Percentiles rank a stretch among this genome's conserved stretches.
phyloP scores from a whole-genome alignment of 495 filamentous ascomycete genomes.

The Penicillium lagena region DNA sequence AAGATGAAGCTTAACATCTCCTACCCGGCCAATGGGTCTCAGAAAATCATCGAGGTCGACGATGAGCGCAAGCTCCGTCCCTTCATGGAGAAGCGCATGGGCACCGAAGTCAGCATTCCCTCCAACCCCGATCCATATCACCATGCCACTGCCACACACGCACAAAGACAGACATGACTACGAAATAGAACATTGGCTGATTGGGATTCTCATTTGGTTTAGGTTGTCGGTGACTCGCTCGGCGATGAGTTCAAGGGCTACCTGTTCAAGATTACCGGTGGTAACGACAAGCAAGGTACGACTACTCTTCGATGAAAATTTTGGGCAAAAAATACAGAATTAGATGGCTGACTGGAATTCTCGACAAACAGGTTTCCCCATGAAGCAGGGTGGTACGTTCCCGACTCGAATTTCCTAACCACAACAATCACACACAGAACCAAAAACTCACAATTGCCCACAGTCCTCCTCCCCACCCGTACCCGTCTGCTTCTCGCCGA shows the following conservation, averaged over 20 bases:
- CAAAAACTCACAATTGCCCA: slow-evolving; percentile 11
- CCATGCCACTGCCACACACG: slow-evolving; percentile 2
- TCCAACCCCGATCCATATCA: slow-evolving; percentile 3
- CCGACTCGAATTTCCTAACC: slow-evolving; percentile 1
- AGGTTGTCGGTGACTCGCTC: slow-evolving; percentile 73
- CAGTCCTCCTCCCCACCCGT: slow-evolving; percentile 86
- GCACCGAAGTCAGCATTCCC: slow-evolving; percentile 70
- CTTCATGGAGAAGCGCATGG: slow-evolving; percentile 94
- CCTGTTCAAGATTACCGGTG: slow-evolving; percentile 83
- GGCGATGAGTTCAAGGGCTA: slow-evolving; percentile 99
- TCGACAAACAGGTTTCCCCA: slow-evolving; percentile 68
- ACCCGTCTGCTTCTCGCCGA: slow-evolving; percentile 89
- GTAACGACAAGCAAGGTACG: slow-evolving; percentile 98
- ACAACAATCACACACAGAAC: slow-evolving; percentile 10
- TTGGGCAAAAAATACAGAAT: background rate
- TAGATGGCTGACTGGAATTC: slow-evolving; percentile 18
- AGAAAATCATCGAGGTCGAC: slow-evolving; percentile 97
- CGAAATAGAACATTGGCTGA: slow-evolving; percentile 27
- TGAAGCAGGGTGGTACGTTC: slow-evolving; percentile 90
- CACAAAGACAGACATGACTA: slow-evolving; percentile 5
- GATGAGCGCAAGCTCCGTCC: slow-evolving; percentile 90
- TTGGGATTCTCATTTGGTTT: slow-evolving; percentile 24
- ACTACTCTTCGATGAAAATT: background rate
- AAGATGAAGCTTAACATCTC: slow-evolving; percentile 96
- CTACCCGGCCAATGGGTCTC: slow-evolving; percentile 96